phyloP scores from a whole-genome alignment of 768 basidiomycete species.

The Panaeolus papilionaceus region DNA sequence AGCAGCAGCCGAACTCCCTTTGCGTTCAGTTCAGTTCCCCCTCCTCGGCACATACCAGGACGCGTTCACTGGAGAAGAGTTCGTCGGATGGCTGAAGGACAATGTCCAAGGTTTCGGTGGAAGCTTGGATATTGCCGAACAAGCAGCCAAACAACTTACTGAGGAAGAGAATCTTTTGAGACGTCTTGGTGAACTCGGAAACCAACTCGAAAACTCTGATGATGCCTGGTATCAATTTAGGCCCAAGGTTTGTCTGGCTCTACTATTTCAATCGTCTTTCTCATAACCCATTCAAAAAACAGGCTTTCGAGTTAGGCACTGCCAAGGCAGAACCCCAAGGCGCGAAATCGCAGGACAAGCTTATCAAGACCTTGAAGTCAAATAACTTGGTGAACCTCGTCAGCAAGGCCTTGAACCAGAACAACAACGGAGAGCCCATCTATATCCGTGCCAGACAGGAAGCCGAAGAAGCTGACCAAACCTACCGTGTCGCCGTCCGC shows the following conservation, averaged over 20 bases:
- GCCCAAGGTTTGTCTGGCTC: slow-evolving; percentile 59
- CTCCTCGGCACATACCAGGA: slow-evolving; percentile 85
- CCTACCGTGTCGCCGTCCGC: slow-evolving; percentile 82
- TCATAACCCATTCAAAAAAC: slow-evolving; percentile 30
- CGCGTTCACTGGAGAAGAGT: slow-evolving; percentile 89
- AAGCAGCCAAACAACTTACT: slow-evolving; percentile 68
- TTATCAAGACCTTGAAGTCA: slow-evolving; percentile 64
- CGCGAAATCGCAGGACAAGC: slow-evolving; percentile 47
- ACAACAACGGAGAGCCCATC: slow-evolving; percentile 63
- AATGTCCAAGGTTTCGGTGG: slow-evolving; percentile 82
- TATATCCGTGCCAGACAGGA: slow-evolving; percentile 77
- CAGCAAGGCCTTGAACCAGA: slow-evolving; percentile 68
- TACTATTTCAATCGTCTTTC: background rate
- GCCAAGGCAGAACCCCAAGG: slow-evolving; percentile 32
- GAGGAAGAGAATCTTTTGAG: slow-evolving; percentile 69
- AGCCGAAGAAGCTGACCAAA: slow-evolving; percentile 80
- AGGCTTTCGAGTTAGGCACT: slow-evolving; percentile 68
- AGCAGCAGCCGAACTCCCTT: slow-evolving; percentile 74
- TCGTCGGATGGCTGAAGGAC: slow-evolving; percentile 82
- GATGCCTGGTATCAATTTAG: slow-evolving; percentile 89
- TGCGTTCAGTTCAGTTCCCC: slow-evolving; percentile 77
- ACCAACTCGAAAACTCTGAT: slow-evolving; percentile 77
- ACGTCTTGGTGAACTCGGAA: slow-evolving; percentile 83
- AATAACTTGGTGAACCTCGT: slow-evolving; percentile 74
- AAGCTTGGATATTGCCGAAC: slow-evolving; percentile 79